Percentiles rank a stretch among this genome's conserved stretches.
Evolutionary conservation across 2,329 filamentous ascomycete genomes (phyloP).

Genomic region (Penicillium corylophilum): DNA sequence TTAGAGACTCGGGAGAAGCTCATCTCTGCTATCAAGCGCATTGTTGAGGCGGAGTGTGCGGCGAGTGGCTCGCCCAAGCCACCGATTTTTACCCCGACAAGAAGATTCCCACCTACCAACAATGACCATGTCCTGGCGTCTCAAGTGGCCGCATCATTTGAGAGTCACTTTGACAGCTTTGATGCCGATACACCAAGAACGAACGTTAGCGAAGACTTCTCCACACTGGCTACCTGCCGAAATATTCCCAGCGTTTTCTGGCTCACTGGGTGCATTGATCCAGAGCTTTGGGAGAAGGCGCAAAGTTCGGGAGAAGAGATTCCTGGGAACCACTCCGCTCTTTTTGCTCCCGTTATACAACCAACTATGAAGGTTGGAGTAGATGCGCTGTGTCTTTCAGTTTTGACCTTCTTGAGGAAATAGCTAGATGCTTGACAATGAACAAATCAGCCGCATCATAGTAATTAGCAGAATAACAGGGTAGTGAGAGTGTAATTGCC

Average conservation of each 20-base stretch:
- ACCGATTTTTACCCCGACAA: constrained; percentile 49
- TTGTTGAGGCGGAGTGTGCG: constrained; percentile 57
- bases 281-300: constrained; percentile 51
- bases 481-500: too few relatives aligned
- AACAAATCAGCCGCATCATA: too few relatives aligned
- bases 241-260: constrained; percentile 56
- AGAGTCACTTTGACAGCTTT: constrained; percentile 47
- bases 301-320: constrained; percentile 49
- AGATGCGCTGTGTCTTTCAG: constrained; percentile 53
- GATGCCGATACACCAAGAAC: constrained; percentile 31
- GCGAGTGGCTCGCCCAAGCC: constrained; percentile 51
- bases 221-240: constrained; percentile 52
- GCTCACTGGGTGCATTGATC: constrained; percentile 56
- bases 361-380: constrained; percentile 57
- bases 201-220: constrained; percentile 58
- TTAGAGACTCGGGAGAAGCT: constrained; percentile 49
- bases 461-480: too few relatives aligned
- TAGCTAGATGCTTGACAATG: neutral
- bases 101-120: constrained; percentile 53
- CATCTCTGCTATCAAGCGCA: constrained; percentile 50
- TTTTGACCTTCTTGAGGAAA: constrained; percentile 45
- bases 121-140: constrained; percentile 52
- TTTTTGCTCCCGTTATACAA: constrained; percentile 59
- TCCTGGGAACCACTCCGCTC: constrained; percentile 59
- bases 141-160: constrained; percentile 48